phyloP scores from a whole-genome alignment of 305 asterid genomes.

The Fraxinus nigra region DNA sequence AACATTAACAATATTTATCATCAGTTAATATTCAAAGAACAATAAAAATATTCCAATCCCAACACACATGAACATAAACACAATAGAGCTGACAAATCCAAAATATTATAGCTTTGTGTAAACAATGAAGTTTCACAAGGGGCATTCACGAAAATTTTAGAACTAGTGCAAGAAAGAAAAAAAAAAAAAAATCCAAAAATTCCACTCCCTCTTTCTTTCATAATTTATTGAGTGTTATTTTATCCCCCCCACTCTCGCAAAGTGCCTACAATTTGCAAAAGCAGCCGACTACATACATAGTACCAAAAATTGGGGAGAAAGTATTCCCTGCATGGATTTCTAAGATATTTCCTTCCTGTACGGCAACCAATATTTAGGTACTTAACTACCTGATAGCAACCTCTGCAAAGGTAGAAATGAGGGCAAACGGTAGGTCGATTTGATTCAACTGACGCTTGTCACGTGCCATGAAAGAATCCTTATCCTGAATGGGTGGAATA shows the following conservation, averaged over 20 bases:
- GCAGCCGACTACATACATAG: neutral
- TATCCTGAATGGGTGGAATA: slow-evolving; percentile 22
- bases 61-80: neutral
- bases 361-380: slow-evolving; percentile 43
- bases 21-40: neutral
- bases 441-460: slow-evolving; percentile 13
- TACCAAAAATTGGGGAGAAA: slow-evolving; percentile 10
- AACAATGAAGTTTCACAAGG: neutral
- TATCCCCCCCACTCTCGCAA: neutral
- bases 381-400: slow-evolving; percentile 29
- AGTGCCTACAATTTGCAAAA: neutral
- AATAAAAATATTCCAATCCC: neutral
- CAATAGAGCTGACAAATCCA: neutral
- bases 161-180: neutral
- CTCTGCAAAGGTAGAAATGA: neutral
- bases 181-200: neutral
- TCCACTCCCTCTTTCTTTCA: slow-evolving; percentile 10
- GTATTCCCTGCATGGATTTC: slow-evolving; percentile 11
- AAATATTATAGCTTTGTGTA: neutral
- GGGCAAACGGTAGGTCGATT: neutral
- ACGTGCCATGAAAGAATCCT: slow-evolving; percentile 5
- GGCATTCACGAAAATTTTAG: neutral
- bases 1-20: neutral
- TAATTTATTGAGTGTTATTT: neutral
- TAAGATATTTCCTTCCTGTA: slow-evolving; percentile 29